These are phyloP conservation scores for Paratinospora sagittata DNA, from an alignment of 164 flowering plant genomes.

Conservation along the genomic window DNA sequence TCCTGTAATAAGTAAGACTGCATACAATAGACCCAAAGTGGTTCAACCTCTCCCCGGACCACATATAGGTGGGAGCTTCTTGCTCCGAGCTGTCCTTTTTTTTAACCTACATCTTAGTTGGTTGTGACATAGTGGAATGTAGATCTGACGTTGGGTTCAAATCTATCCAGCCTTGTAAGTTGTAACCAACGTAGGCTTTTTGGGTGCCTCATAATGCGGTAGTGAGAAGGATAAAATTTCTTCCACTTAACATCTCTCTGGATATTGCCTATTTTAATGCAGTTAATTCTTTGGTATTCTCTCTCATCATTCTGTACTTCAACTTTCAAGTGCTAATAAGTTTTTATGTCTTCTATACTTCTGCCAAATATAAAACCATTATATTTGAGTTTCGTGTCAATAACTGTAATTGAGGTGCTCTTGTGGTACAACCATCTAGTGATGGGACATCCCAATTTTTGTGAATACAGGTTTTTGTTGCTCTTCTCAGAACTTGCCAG, in stretches of 20 bases:
- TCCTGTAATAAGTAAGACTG: too few species aligned
- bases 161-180: not conserved
- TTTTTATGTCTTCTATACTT: not conserved
- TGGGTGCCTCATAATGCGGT: not conserved
- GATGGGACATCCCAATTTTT: not conserved
- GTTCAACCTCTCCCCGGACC: too few species aligned
- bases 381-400: not conserved
- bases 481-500: conserved; percentile 94
- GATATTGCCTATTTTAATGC: not conserved
- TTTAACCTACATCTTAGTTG: too few species aligned
- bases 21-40: too few species aligned
- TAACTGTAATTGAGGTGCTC: not conserved
- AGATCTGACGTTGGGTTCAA: not conserved
- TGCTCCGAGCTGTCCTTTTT: too few species aligned
- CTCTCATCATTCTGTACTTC: not conserved
- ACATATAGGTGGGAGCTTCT: too few species aligned
- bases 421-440: not conserved
- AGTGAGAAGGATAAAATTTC: not conserved
- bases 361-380: not conserved
- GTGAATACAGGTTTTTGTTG: conserved; percentile 87
- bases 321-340: not conserved
- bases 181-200: not conserved
- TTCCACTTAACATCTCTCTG: not conserved
- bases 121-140: not conserved
- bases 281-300: not conserved